Evolutionary conservation across 2,329 filamentous ascomycete genomes (phyloP), one percentile per base, ranked within the genome.

Genomic region (Fusarium denticulatum): DNA sequence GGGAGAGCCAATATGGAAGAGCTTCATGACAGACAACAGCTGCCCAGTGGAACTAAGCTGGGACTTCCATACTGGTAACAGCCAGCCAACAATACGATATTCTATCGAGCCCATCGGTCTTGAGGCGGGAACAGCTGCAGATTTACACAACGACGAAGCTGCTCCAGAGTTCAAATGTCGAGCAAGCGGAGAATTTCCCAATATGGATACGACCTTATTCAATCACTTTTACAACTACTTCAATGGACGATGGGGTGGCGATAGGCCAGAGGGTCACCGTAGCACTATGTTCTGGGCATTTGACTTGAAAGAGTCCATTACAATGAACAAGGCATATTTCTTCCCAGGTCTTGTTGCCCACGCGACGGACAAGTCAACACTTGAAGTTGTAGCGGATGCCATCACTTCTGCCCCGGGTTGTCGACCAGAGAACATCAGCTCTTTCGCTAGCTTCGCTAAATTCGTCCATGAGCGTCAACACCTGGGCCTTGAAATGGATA

Each of bases 11-110:
- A 15, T 0, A 32, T 82, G 82, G 82, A 71, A 77, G 61, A 83
- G 82, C 65, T 84, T 83, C 64, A 83, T 84, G 81, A 84, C 82
- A 7, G 83, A 84, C 53, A 79, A 84, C 56, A 67, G 79, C 49
- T 80, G 75, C 4, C 83, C 82, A 0, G 72, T 83, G 12, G 82
- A 84, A 68, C 63, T 83, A 5, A 84, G 82, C 68, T 83, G 82
- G 82, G 79, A 79, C 22, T 83, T 79, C 75, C 37, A 59, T n/a
- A 65, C 64, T 3, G 71, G 73, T 0, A 36, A n/a, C 5, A 52
- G 61, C 1, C 45, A 58, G 4, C 80, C 81, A n/a, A 77, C 60
- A 1, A 74, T 83, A 24, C 70, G 81, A 3, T 82, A 79, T 34
- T 78, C 79, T 3, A 69, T 81, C 3, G 82, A 83, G 58, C 80